Conservation (phyloP, 306 rosid genomes). For the Begonia masoniana region DNA sequence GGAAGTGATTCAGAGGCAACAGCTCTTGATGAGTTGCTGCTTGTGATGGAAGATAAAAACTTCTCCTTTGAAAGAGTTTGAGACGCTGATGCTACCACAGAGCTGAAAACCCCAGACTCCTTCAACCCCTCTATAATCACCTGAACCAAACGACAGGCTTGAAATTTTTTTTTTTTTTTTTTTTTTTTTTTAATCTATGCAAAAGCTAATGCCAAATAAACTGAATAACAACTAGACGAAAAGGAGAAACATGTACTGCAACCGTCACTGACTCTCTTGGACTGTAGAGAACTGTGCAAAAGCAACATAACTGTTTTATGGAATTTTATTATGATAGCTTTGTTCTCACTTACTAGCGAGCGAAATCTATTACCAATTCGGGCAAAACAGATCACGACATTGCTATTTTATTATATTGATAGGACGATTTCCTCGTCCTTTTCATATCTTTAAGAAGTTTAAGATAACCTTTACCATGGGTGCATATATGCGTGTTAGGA, state of each 20-base stretch:
- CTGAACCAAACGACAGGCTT: conserved; percentile 19
- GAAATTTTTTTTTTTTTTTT: no score
- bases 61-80: conserved; percentile 54
- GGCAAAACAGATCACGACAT: no score
- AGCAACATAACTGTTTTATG: no score
- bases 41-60: conserved; percentile 51
- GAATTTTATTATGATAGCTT: no score
- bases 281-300: no score
- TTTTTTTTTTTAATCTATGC: neutral
- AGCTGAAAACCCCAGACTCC: conserved; percentile 86
- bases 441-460: conserved; percentile 5
- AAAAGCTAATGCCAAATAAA: neutral
- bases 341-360: no score
- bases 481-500: conserved; percentile 77
- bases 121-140: conserved; percentile 74
- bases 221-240: neutral
- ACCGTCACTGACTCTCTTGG: no score
- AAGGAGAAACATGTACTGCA: no score
- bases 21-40: conserved; percentile 65
- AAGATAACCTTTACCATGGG: conserved; percentile 55
- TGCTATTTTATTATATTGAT: neutral
- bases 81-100: conserved; percentile 71
- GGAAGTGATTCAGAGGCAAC: conserved; percentile 53
- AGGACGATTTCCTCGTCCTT: neutral
- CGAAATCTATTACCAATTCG: no score